These are phyloP conservation scores for Xylaria castorea DNA, from an alignment of 495 filamentous ascomycete species.

Conservation along the genomic window DNA sequence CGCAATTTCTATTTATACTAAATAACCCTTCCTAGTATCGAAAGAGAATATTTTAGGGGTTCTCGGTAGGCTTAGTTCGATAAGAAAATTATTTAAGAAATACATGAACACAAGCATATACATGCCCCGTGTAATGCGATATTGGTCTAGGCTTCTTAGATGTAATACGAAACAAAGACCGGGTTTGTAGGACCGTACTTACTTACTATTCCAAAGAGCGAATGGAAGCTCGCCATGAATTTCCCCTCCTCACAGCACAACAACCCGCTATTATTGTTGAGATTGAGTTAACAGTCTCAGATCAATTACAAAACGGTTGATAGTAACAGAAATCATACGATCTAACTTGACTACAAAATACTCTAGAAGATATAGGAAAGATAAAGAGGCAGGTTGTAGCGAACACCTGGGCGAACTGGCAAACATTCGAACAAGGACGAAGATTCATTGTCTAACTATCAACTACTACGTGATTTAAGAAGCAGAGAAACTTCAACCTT, in stretches of 20 bases:
- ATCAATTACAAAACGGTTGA: not conserved
- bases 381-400: not conserved
- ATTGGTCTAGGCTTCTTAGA: not conserved
- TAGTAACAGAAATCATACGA: not conserved
- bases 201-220: not conserved
- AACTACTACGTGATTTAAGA: not conserved
- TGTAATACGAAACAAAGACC: not conserved
- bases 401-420: too few relatives aligned
- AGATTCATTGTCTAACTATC: not conserved
- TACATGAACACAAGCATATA: not conserved
- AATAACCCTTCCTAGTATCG: not conserved
- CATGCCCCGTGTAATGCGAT: not conserved
- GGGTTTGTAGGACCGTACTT: not conserved
- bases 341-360: not conserved
- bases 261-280: not conserved
- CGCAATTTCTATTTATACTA: not conserved
- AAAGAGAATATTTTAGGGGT: not conserved
- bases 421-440: not conserved
- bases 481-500: not conserved
- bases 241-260: not conserved
- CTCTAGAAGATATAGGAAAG: not conserved
- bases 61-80: not conserved
- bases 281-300: not conserved
- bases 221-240: not conserved
- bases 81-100: not conserved